Percentiles rank a stretch among this genome's conserved stretches.
phyloP scores from a whole-genome alignment of 495 filamentous ascomycete species.

The Daldinia bambusicola region DNA sequence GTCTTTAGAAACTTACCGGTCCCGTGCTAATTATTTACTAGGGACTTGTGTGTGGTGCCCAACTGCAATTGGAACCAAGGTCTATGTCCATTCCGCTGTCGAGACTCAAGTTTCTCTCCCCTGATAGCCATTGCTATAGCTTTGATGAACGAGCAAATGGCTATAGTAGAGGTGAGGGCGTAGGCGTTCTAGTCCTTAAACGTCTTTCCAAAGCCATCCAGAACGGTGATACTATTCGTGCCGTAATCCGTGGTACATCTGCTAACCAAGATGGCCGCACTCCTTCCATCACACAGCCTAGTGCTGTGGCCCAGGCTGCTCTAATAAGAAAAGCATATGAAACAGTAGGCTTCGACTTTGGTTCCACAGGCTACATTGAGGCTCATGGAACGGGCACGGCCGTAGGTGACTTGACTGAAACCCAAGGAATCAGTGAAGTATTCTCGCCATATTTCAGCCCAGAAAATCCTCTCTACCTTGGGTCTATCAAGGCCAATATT shows the following conservation, averaged over 20 bases:
- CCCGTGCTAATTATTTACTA: background rate
- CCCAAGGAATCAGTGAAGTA: slow-evolving; percentile 11
- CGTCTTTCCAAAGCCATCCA: slow-evolving; percentile 54
- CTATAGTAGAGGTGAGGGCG: slow-evolving; percentile 67
- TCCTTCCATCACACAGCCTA: slow-evolving; percentile 58
- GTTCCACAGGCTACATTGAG: slow-evolving; percentile 58
- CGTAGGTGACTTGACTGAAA: slow-evolving; percentile 57
- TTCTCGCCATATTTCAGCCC: background rate
- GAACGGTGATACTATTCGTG: slow-evolving; percentile 61
- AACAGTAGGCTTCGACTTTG: slow-evolving; percentile 54
- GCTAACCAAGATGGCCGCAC: slow-evolving; percentile 63
- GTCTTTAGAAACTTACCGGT: background rate
- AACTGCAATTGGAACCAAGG: slow-evolving; percentile 58
- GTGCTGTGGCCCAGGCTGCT: slow-evolving; percentile 58
- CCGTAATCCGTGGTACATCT: slow-evolving; percentile 62
- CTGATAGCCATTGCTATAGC: slow-evolving; percentile 55
- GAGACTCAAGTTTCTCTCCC: slow-evolving; percentile 43
- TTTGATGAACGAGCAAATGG: slow-evolving; percentile 67
- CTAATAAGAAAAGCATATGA: slow-evolving; percentile 61
- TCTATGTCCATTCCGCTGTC: slow-evolving; percentile 14
- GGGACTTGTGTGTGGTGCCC: slow-evolving; percentile 57
- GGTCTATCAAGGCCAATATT: slow-evolving; percentile 63
- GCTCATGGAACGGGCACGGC: slow-evolving; percentile 64
- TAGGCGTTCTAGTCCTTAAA: slow-evolving; percentile 65
- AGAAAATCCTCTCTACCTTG: slow-evolving; percentile 30